Evolutionary conservation across 2,329 filamentous ascomycete species (phyloP).

Genomic region (Alternaria brassicae): DNA sequence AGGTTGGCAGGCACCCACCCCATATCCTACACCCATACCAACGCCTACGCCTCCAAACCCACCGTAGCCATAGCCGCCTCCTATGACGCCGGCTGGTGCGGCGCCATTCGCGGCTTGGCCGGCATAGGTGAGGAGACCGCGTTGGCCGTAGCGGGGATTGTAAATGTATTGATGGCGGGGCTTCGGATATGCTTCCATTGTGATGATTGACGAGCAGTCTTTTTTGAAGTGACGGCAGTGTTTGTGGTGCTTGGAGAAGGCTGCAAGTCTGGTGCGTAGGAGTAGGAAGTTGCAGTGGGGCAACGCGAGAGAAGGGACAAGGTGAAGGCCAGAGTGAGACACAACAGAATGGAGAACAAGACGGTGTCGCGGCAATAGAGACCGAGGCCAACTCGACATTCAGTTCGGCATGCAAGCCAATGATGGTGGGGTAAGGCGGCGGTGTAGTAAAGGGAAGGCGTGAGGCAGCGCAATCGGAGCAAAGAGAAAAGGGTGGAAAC

Average conservation of each 20-base stretch:
- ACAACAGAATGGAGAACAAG: conserved; percentile 11
- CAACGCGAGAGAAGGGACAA: conserved; percentile 12
- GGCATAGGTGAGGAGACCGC: conserved; percentile 37
- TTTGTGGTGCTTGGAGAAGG: not conserved
- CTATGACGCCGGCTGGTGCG: conserved; percentile 28
- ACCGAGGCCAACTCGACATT: not conserved
- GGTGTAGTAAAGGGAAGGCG: conserved; percentile 21
- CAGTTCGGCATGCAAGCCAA: conserved; percentile 9
- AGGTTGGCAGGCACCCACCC: conserved; percentile 30
- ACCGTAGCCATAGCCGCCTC: conserved; percentile 23
- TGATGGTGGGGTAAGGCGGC: conserved; percentile 17
- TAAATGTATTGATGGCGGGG: conserved; percentile 45
- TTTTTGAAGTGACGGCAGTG: not conserved
- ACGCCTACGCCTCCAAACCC: conserved; percentile 18
- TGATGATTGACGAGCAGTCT: not conserved
- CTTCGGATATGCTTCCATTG: conserved; percentile 36
- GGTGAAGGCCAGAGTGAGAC: conserved; percentile 18
- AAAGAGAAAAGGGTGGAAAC: conserved; percentile 24
- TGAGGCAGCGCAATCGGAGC: conserved; percentile 14
- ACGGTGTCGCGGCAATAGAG: not conserved
- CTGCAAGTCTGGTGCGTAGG: not conserved
- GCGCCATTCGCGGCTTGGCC: conserved; percentile 41
- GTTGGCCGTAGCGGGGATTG: conserved; percentile 38
- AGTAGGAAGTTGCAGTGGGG: conserved; percentile 1
- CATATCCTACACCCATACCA: conserved; percentile 25